A percentile compares a stretch with the other conserved stretches of the same genome.
phyloP scores from a whole-genome alignment of 352 stramenopile genomes.

The Pythium utonaiense region DNA sequence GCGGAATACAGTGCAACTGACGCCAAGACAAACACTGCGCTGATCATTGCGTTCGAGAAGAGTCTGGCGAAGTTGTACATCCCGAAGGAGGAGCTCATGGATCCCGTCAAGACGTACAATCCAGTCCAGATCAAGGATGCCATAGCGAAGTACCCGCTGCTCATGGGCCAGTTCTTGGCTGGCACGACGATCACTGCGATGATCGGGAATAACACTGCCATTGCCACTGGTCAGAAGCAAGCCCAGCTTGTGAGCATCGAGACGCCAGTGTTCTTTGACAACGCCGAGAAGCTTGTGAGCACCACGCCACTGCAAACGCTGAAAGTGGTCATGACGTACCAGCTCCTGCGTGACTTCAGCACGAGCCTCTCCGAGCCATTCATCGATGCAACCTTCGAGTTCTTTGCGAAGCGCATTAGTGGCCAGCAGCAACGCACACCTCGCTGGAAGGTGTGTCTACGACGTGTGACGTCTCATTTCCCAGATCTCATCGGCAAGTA shows the following conservation, averaged over 20 bases:
- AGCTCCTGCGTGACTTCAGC: conserved; percentile 45
- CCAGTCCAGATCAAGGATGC: conserved; percentile 68
- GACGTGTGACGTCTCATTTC: conserved; percentile 41
- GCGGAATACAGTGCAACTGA: conserved; percentile 32
- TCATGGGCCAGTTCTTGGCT: conserved; percentile 51
- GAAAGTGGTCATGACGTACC: conserved; percentile 46
- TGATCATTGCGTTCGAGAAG: conserved; percentile 85
- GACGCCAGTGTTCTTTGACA: conserved; percentile 52
- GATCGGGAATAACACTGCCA: conserved; percentile 29
- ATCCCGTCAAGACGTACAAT: conserved; percentile 90
- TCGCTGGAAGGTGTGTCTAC: conserved; percentile 89
- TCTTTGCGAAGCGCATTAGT: conserved; percentile 74
- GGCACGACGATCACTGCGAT: conserved; percentile 36
- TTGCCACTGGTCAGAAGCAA: conserved; percentile 7
- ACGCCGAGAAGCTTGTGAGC: conserved; percentile 46
- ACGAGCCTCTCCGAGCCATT: conserved; percentile 62
- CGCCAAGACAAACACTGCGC: conserved; percentile 33
- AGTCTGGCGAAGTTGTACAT: conserved; percentile 80
- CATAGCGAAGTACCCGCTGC: conserved; percentile 40
- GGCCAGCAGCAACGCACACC: conserved; percentile 86
- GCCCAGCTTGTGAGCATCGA: conserved; percentile 45
- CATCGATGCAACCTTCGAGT: conserved; percentile 87
- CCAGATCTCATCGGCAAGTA: conserved; percentile 85
- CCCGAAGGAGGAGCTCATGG: conserved; percentile 84
- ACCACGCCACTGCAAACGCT: conserved; percentile 42